These are phyloP conservation scores for Penicillium sp. DNA, from an alignment of 2,329 filamentous ascomycete genomes.

Conservation along the genomic window DNA sequence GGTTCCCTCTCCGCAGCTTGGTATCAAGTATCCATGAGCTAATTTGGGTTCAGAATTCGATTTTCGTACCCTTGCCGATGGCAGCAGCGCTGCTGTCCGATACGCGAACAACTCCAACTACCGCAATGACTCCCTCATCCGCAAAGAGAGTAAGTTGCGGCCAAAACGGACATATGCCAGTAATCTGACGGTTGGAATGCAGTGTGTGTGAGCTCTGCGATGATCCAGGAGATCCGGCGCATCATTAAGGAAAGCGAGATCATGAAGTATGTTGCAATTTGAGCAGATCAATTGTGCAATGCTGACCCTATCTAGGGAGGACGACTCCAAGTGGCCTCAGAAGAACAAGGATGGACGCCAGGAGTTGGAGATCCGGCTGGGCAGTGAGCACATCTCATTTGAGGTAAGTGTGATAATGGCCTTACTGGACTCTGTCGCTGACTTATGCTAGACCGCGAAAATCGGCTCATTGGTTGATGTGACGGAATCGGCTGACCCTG, in stretches of 20 bases:
- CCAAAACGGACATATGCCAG: neutral
- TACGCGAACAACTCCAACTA: conserved; percentile 99
- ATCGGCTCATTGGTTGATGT: conserved; percentile 97
- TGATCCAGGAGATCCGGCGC: conserved; percentile 92
- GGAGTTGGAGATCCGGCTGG: conserved; percentile 90
- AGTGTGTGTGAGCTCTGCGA: conserved; percentile 94
- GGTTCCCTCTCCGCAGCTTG: conserved; percentile 21
- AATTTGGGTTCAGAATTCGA: conserved; percentile 74
- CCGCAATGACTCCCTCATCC: conserved; percentile 95
- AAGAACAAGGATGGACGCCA: conserved; percentile 99
- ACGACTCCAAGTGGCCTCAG: conserved; percentile 96
- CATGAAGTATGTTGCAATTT: conserved; percentile 68
- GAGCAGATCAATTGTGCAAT: neutral
- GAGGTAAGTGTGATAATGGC: conserved; percentile 60
- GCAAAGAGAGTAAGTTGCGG: conserved; percentile 85
- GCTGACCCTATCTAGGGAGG: conserved; percentile 65
- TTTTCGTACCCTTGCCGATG: conserved; percentile 88
- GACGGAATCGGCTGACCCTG: conserved; percentile 91
- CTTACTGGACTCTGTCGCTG: neutral
- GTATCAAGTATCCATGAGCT: conserved; percentile 21
- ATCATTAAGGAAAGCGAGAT: conserved; percentile 98
- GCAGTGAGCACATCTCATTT: conserved; percentile 95
- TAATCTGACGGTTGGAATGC: conserved; percentile 4
- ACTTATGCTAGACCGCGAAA: conserved; percentile 75
- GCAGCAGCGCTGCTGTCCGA: conserved; percentile 86